Base-by-base conservation (phyloP, 495 filamentous ascomycete species). In the Sporormia fimetaria region DNA sequence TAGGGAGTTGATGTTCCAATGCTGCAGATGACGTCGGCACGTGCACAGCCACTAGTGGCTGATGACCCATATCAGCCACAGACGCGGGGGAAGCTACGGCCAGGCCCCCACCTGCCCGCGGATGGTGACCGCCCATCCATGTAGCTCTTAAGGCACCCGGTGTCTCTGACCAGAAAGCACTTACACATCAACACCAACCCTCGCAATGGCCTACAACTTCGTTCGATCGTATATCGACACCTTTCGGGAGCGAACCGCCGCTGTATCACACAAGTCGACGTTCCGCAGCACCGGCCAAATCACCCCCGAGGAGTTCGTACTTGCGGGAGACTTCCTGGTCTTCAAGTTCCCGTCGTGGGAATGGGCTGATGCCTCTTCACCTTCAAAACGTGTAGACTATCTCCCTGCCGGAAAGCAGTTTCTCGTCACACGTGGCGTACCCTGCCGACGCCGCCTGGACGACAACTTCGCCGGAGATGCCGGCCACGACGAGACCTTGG, bases 271-370 rank as follows among this genome's bases (percentile, higher is more conserved):
- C 60, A 90, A 76, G 33, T 94, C 87, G 4, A 96, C 83, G 42
- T 99, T 99, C 68, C 85, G 87, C 47, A 68, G 69, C 44, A 93
- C 86, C 2, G 90, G 90, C 51, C 80, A 96, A 63, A 85, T 99
- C 63, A 96, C 92, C 0, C 88, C 88, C 28, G 92, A 95, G 58
- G 90, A 99, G 70, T 99, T 99, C 60, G 69, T 94, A 11, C 78
- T 80, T 3, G 92, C 90, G 2, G 90, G 92, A 51, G 90, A 99
- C 66, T 99, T 95, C 63, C 81, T 99, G 26, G 87, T 94, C 56
- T 94, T 88, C 76, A 96, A 94, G 67, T 99, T 99, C 63, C 90
- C 90, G 4, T 90, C 88, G 31, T 99, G 90, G 90, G 80, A 83
- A n/a, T 99, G 90, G 90, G 74, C 77, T 42, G 83, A 88, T 51